A percentile compares a stretch with the other conserved stretches of the same genome.
phyloP scores from a whole-genome alignment of 2,329 filamentous ascomycete species.

The Nothophoma quercina region DNA sequence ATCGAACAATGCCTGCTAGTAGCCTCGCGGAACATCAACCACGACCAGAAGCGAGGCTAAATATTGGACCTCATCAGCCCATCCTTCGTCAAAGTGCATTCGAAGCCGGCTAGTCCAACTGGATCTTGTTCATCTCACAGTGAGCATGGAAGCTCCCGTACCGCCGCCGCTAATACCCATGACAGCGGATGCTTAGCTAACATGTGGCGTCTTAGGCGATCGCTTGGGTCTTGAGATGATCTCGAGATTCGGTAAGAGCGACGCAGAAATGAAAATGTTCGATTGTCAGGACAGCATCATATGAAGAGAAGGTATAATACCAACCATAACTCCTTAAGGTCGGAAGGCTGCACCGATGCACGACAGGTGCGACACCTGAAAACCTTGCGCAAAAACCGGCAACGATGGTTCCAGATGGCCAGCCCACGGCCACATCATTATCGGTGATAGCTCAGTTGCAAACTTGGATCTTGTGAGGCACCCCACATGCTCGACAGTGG shows the following conservation, averaged over 20 bases:
- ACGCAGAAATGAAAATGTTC: background rate
- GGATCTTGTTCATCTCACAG: constrained; percentile 3
- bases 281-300: background rate
- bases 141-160: constrained; percentile 25
- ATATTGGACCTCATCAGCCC: constrained; percentile 13
- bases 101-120: background rate
- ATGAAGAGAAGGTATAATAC: background rate
- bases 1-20: constrained; percentile 17
- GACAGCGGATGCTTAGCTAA: constrained; percentile 28
- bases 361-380: background rate
- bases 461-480: background rate
- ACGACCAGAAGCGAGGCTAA: constrained; percentile 4
- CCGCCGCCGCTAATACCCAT: constrained; percentile 26
- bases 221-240: background rate
- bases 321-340: too few species aligned
- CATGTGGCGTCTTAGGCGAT: constrained; percentile 16
- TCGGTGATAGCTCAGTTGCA: background rate
- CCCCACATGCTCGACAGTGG: background rate
- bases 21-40: background rate
- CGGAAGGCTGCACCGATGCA: background rate
- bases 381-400: background rate
- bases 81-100: constrained; percentile 1
- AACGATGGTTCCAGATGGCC: background rate
- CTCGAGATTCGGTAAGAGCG: background rate
- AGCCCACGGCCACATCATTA: background rate